These are phyloP conservation scores for Petrea volubilis DNA, from an alignment of 257 asterid genomes.

Conservation along the genomic window DNA sequence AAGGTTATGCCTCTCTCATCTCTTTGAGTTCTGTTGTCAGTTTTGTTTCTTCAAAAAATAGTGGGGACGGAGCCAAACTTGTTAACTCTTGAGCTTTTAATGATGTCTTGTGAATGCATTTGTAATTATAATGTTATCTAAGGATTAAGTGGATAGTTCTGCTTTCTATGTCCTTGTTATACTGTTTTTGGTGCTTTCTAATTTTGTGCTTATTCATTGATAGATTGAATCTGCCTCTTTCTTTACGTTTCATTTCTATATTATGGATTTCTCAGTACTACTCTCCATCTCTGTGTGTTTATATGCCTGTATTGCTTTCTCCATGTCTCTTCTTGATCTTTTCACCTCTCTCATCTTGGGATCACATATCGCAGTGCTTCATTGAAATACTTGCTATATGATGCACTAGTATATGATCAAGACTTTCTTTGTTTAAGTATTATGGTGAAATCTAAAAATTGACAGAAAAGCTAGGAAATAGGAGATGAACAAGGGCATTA, in stretches of 20 bases:
- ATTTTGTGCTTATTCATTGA: not conserved
- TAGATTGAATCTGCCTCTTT: not conserved
- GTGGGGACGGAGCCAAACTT: not conserved
- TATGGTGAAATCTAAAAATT: not conserved
- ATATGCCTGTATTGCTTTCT: not conserved
- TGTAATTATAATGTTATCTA: not conserved
- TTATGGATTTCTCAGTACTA: not conserved
- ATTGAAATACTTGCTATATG: slow-evolving; percentile 1
- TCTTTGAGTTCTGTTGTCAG: not conserved
- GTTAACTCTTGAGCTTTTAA: not conserved
- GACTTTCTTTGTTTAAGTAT: not conserved
- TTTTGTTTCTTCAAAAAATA: not conserved
- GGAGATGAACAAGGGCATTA: not conserved
- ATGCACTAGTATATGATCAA: not conserved
- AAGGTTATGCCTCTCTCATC: slow-evolving; percentile 51
- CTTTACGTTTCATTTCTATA: not conserved
- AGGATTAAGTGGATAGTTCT: not conserved
- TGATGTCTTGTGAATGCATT: not conserved
- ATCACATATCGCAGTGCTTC: not conserved
- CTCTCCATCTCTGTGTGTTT: not conserved
- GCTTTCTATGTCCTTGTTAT: not conserved
- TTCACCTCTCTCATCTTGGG: not conserved
- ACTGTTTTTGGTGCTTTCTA: too few species aligned
- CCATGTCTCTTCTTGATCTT: not conserved
- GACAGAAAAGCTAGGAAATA: not conserved